phyloP scores from a whole-genome alignment of 805 yeast species.

The Candida bentonensis region DNA sequence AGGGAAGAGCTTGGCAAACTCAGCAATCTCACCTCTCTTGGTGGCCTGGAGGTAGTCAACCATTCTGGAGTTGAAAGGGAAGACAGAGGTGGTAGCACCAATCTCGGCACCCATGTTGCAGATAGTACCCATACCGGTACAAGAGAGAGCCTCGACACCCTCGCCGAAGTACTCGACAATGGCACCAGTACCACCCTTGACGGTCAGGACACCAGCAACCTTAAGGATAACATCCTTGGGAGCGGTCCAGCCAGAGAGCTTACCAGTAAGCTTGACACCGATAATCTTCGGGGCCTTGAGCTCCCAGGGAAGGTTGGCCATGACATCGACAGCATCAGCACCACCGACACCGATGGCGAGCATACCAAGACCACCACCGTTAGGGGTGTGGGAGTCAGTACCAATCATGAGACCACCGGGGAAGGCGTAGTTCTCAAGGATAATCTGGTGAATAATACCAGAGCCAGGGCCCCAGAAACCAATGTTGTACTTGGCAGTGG shows the following conservation, averaged over 20 bases:
- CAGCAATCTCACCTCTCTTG: slow-evolving; percentile 71
- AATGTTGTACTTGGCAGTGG: slow-evolving; percentile 89
- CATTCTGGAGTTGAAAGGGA: slow-evolving; percentile 92
- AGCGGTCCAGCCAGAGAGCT: slow-evolving; percentile 88
- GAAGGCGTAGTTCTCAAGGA: slow-evolving; percentile 89
- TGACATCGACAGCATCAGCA: slow-evolving; percentile 97
- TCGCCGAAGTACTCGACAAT: slow-evolving; percentile 94
- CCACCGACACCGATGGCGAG: slow-evolving; percentile 99
- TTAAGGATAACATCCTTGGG: slow-evolving; percentile 92
- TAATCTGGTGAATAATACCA: slow-evolving; percentile 95
- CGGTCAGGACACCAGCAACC: slow-evolving; percentile 88
- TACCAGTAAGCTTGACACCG: slow-evolving; percentile 91
- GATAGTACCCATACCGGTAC: slow-evolving; percentile 99
- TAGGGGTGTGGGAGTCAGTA: slow-evolving; percentile 96
- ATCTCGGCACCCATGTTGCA: slow-evolving; percentile 99
- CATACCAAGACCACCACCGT: slow-evolving; percentile 97
- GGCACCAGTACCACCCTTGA: slow-evolving; percentile 96
- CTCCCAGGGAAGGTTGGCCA: slow-evolving; percentile 94
- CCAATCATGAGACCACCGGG: slow-evolving; percentile 96
- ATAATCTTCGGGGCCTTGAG: slow-evolving; percentile 91
- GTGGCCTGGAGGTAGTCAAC: slow-evolving; percentile 77
- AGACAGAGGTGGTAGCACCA: slow-evolving; percentile 95
- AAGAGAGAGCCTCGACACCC: slow-evolving; percentile 82
- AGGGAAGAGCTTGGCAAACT: slow-evolving; percentile 57
- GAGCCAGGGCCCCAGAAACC: slow-evolving; percentile 99